phyloP scores from a whole-genome alignment of 208 protist genomes.

The Phytomonas sp. region DNA sequence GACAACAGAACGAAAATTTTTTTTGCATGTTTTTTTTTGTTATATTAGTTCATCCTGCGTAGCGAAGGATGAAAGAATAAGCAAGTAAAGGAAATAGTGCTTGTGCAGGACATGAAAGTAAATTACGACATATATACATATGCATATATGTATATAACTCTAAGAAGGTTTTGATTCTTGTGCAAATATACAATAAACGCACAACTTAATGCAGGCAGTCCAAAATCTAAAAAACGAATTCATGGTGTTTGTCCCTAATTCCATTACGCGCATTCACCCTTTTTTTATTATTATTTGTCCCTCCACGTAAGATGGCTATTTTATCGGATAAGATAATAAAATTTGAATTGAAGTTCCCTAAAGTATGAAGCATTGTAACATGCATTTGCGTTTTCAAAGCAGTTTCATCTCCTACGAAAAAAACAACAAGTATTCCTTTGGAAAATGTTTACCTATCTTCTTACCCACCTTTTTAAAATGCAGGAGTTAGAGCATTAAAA shows the following conservation, averaged over 20 bases:
- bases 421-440: too few relatives aligned
- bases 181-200: too few relatives aligned
- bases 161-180: background rate
- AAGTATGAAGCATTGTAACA: too few relatives aligned
- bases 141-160: background rate
- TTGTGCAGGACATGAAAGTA: background rate
- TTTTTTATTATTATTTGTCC: constrained; percentile 9
- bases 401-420: too few relatives aligned
- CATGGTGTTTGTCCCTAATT: background rate
- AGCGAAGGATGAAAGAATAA: background rate
- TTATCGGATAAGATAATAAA: constrained; percentile 15
- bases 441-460: too few relatives aligned
- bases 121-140: constrained; percentile 2
- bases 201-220: background rate
- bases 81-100: background rate
- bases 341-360: background rate
- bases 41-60: background rate
- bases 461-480: too few relatives aligned
- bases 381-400: too few relatives aligned
- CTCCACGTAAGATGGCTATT: constrained; percentile 12
- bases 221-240: background rate
- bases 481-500: too few relatives aligned
- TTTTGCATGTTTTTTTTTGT: constrained; percentile 5
- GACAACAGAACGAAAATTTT: background rate
- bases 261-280: constrained; percentile 1